Conservation (phyloP, 129 eudicot species). For the Flaveria trinervia region DNA sequence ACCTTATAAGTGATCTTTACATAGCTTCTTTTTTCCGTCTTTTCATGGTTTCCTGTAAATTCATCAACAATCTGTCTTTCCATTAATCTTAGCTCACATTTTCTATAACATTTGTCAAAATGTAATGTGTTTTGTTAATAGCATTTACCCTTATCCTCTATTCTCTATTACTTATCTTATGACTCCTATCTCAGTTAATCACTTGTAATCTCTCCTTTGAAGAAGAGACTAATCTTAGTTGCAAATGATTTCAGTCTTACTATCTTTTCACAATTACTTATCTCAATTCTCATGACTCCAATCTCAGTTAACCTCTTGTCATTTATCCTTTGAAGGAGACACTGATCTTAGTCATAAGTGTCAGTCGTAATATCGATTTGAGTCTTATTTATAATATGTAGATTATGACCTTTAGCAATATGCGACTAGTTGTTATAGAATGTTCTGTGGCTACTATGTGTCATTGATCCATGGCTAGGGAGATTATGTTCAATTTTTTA, state of each 20-base stretch:
- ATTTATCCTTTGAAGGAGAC: too few species aligned
- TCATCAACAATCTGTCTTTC: neutral
- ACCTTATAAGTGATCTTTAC: neutral
- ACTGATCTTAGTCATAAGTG: too few species aligned
- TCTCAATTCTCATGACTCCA: too few species aligned
- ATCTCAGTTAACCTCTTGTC: too few species aligned
- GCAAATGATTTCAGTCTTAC: neutral
- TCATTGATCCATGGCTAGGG: slow-evolving; percentile 11
- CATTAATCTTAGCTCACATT: neutral
- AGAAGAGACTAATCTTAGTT: neutral
- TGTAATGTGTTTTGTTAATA: neutral
- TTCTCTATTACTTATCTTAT: neutral
- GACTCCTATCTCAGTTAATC: neutral
- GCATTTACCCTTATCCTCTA: neutral
- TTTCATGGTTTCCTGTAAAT: neutral
- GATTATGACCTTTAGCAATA: neutral
- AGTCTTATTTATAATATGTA: neutral
- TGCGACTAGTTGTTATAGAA: neutral
- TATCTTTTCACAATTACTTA: too few species aligned
- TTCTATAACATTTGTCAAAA: neutral
- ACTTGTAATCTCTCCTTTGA: neutral
- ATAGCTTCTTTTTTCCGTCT: neutral
- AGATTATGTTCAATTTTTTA: neutral
- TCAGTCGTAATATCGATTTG: neutral
- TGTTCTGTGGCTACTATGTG: neutral